Percentiles rank a stretch among this genome's conserved stretches.
Conservation (phyloP, 441 rosid genomes). For the Isatis lusitanica region DNA sequence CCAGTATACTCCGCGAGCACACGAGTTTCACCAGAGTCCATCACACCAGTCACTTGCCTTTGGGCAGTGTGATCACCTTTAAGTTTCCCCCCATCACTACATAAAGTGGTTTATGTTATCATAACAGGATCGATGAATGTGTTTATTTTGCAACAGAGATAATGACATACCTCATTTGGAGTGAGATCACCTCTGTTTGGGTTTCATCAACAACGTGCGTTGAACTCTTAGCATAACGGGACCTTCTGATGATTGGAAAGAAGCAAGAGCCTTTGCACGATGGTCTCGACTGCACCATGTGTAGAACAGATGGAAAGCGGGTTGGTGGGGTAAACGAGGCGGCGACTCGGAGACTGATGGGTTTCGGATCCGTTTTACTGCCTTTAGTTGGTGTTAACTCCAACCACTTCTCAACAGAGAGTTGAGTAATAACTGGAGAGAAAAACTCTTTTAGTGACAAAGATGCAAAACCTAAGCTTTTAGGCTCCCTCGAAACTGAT, state of each 20-base stretch:
- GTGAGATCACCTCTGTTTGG: conserved; percentile 55
- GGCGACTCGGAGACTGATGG: conserved; percentile 64
- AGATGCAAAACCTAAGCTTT: conserved; percentile 56
- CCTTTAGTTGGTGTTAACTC: conserved; percentile 55
- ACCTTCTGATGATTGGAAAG: conserved; percentile 47
- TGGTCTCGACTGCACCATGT: conserved; percentile 48
- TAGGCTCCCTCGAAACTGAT: conserved; percentile 42
- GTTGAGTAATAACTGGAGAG: conserved; percentile 53
- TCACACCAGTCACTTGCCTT: conserved; percentile 56
- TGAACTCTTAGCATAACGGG: conserved; percentile 42
- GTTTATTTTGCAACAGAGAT: conserved; percentile 5
- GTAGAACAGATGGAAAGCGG: conserved; percentile 48
- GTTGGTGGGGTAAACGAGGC: conserved; percentile 65
- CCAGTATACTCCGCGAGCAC: conserved; percentile 59
- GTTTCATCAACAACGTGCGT: conserved; percentile 54
- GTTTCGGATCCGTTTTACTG: conserved; percentile 38
- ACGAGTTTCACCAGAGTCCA: conserved; percentile 48
- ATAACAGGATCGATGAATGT: not conserved
- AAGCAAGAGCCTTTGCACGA: conserved; percentile 48
- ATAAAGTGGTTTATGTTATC: not conserved
- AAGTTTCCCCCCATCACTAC: conserved; percentile 28
- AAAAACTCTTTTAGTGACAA: conserved; percentile 57
- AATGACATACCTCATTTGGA: conserved; percentile 69
- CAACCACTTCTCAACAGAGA: conserved; percentile 74
- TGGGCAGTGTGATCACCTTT: conserved; percentile 35